Conservation (phyloP, 805 yeast species). For the Zygoascus bituminiphila region DNA sequence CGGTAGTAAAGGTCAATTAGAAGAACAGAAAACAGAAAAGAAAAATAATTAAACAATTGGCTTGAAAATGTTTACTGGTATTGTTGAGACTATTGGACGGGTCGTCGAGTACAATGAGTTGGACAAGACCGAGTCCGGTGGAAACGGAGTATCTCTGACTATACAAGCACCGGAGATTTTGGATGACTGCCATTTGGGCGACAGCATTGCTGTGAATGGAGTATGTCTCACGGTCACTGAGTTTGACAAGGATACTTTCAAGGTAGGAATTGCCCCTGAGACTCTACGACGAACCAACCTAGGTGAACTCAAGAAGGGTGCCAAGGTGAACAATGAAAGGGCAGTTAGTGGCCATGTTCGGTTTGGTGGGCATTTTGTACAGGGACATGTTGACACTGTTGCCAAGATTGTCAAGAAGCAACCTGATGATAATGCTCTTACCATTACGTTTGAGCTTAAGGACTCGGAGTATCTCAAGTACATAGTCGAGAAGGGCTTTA, state of each 20-base stretch:
- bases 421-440: slow-evolving; percentile 66
- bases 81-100: slow-evolving; percentile 77
- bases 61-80: slow-evolving; percentile 84
- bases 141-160: slow-evolving; percentile 65
- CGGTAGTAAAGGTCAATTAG: not conserved
- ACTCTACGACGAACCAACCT: slow-evolving; percentile 76
- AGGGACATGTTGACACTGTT: slow-evolving; percentile 92
- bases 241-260: slow-evolving; percentile 51
- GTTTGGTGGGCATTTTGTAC: slow-evolving; percentile 96
- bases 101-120: slow-evolving; percentile 20
- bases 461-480: slow-evolving; percentile 54
- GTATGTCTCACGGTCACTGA: slow-evolving; percentile 87
- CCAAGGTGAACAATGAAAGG: slow-evolving; percentile 78
- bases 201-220: slow-evolving; percentile 86
- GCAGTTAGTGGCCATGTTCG: slow-evolving; percentile 79
- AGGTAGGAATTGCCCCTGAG: slow-evolving; percentile 90
- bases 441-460: slow-evolving; percentile 63
- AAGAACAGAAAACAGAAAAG: not conserved
- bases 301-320: slow-evolving; percentile 49
- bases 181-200: slow-evolving; percentile 83
- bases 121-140: slow-evolving; percentile 50
- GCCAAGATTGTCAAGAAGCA: slow-evolving; percentile 50
- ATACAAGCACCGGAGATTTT: slow-evolving; percentile 59
- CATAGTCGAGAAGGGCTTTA: slow-evolving; percentile 92
- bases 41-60: not conserved